Conservation (phyloP, 768 basidiomycete species). For the Cytidiella melzeri region DNA sequence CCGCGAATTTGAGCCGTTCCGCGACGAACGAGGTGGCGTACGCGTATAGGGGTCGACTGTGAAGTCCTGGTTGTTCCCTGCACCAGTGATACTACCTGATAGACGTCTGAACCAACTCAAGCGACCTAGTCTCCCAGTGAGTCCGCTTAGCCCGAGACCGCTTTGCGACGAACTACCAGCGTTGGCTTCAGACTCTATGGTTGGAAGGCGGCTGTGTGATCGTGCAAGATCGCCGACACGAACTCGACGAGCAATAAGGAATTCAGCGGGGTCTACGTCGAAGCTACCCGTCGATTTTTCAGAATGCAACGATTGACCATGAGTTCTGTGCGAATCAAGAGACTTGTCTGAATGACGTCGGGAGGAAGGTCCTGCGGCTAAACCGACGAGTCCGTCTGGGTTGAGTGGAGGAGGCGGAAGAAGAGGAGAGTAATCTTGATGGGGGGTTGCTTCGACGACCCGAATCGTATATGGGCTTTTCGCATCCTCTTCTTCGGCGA, state of each 20-base stretch:
- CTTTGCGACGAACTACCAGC: conserved; percentile 21
- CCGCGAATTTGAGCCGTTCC: conserved; percentile 17
- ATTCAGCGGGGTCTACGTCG: conserved; percentile 32
- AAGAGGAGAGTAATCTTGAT: conserved; percentile 28
- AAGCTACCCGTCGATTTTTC: conserved; percentile 20
- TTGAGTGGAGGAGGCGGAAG: conserved; percentile 35
- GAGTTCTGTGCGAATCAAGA: conserved; percentile 24
- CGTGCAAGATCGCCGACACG: conserved; percentile 27
- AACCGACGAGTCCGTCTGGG: conserved; percentile 23
- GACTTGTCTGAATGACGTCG: conserved; percentile 9
- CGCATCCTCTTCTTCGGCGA: conserved; percentile 27
- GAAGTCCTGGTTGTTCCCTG: conserved; percentile 3
- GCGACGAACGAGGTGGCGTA: conserved; percentile 20
- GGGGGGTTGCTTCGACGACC: conserved; percentile 18
- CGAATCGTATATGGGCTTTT: conserved; percentile 19
- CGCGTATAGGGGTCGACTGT: conserved; percentile 21
- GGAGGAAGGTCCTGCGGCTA: conserved; percentile 6
- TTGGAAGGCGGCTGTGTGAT: conserved; percentile 9
- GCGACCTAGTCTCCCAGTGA: conserved; percentile 41
- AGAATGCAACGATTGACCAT: conserved; percentile 28
- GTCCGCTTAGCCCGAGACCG: conserved; percentile 40
- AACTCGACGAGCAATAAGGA: conserved; percentile 46
- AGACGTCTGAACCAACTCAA: conserved; percentile 54
- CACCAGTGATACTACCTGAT: conserved; percentile 13
- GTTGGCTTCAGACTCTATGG: conserved; percentile 8